Conservation (phyloP, 306 rosid genomes). For the Medicago ruthenica region DNA sequence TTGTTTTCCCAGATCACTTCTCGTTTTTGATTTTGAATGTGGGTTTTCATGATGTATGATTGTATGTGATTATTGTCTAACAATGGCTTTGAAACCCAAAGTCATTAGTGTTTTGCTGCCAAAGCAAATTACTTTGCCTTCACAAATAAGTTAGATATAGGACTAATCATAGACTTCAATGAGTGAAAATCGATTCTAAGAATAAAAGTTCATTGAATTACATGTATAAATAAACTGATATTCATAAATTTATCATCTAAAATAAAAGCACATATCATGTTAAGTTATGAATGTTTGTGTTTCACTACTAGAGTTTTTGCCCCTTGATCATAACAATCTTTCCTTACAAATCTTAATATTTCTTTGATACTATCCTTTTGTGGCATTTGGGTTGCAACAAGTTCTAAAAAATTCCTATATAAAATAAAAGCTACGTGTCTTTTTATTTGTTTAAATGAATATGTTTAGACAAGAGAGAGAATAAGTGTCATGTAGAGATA, state of each 20-base stretch:
- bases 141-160: slow-evolving; percentile 5
- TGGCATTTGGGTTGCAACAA: too few relatives aligned
- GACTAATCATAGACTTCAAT: not conserved
- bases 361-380: too few relatives aligned
- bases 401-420: too few relatives aligned
- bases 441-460: too few relatives aligned
- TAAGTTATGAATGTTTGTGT: not conserved
- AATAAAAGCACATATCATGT: not conserved
- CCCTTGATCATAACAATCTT: too few relatives aligned
- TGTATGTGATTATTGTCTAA: not conserved
- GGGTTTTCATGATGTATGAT: not conserved
- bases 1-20: slow-evolving; percentile 73
- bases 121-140: not conserved
- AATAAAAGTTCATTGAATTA: not conserved
- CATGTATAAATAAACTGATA: not conserved
- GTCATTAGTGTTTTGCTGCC: not conserved
- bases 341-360: too few relatives aligned
- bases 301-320: too few relatives aligned
- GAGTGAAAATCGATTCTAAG: not conserved
- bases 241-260: not conserved
- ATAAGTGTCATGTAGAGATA: too few relatives aligned
- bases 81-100: not conserved
- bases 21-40: slow-evolving; percentile 53
- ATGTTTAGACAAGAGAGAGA: too few relatives aligned
- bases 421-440: too few relatives aligned